These are phyloP conservation scores for Croton setiger DNA, from an alignment of 441 rosid species.

Conservation along the genomic window DNA sequence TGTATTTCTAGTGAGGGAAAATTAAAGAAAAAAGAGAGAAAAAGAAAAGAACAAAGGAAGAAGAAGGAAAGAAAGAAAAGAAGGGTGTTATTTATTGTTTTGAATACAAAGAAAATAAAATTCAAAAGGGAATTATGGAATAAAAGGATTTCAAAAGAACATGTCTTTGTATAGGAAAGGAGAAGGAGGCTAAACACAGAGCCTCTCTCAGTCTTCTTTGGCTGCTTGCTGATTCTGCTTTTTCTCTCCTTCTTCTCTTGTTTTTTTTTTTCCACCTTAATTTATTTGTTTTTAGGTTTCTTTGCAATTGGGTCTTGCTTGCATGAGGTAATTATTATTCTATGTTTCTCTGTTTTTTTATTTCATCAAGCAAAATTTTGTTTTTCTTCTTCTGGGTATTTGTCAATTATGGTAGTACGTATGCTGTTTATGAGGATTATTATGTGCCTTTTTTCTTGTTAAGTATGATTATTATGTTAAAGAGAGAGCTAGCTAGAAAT, in stretches of 20 bases:
- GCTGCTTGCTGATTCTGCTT: conserved; percentile 25
- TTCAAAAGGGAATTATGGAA: conserved; percentile 2
- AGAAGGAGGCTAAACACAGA: conserved; percentile 29
- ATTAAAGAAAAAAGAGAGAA: conserved; percentile 4
- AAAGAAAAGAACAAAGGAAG: background rate
- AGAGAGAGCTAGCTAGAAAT: background rate
- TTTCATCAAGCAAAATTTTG: background rate
- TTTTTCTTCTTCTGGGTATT: conserved; percentile 13
- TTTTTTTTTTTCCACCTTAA: conserved; percentile 2
- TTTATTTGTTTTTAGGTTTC: background rate
- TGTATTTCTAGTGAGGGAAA: conserved; percentile 14
- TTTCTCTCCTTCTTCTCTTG: conserved; percentile 12
- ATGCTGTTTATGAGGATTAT: background rate
- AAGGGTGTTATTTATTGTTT: background rate
- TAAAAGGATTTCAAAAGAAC: conserved; percentile 13
- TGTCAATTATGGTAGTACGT: conserved; percentile 6
- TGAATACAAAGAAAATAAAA: conserved; percentile 2
- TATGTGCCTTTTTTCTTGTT: conserved; percentile 23
- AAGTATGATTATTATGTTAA: conserved; percentile 20
- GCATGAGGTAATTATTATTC: conserved; percentile 30
- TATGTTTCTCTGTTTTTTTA: background rate
- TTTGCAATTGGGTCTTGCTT: conserved; percentile 25
- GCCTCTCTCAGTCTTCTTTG: conserved; percentile 35
- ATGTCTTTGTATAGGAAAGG: conserved; percentile 26
- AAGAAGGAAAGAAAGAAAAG: background rate